Evolutionary conservation across 257 asterid genomes (phyloP), one percentile per base, ranked within the genome.

Genomic region (Thymus mandschuricus): DNA sequence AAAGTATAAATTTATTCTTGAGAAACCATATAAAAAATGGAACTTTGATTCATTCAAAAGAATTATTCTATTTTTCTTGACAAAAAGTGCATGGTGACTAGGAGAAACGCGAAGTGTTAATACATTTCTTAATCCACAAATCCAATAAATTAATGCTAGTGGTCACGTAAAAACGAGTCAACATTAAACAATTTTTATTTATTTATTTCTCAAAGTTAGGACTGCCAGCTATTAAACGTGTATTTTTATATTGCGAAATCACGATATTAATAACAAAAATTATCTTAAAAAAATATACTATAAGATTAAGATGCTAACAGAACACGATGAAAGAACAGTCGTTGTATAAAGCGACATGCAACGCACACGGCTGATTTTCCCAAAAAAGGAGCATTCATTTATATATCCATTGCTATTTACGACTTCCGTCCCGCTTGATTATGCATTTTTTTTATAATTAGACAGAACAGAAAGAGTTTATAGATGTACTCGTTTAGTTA

Each of bases 361-460:
- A 69, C 43, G 54, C 79, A 48, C 79, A 73, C 76, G 79, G 73
- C 73, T 78, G 60, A 13, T 40, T 69, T 61, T 58, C 34, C 74
- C 70, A 11, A 33, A 34, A 6, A 51, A 59, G 21, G 21, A 21
- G 40, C 34, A 3, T 7, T 33, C 30, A 66, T 29, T 12, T 54
- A 10, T 46, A 1, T 44, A 34, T 60, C 60, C 51, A 21, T 21
- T 21, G 21, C 21, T 21, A 21, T 21, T 21, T 21, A 21, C 21
- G 21, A 21, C 21, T 21, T 21, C 21, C 21, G 21, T 21, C 21
- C 21, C 21, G 21, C 21, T 21, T 21, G 21, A 21, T 21, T 21
- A 21, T 21, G 21, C 21, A 21, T 21, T 21, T 21, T 21, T 21
- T 21, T 21, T 21, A 21, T 21, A 21, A 21, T 21, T 21, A 21